Evolutionary conservation across 2,329 filamentous ascomycete genomes (phyloP), one percentile per base, ranked within the genome.

Genomic region (Apiospora arundinis): DNA sequence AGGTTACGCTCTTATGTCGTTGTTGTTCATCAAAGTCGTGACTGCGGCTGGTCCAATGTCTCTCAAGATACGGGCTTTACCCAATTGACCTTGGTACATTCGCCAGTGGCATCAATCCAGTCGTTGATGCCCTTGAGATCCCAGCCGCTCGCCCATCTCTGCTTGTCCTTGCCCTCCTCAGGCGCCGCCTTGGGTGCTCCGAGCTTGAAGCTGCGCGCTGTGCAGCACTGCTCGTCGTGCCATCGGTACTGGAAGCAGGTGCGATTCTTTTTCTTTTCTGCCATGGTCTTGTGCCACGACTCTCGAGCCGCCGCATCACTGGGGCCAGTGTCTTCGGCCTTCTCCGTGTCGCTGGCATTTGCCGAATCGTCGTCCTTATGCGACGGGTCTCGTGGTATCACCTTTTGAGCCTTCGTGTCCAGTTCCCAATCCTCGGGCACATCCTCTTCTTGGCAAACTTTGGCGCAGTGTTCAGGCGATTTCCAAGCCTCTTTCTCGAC

Each of bases 161-260:
- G 77, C 56, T 79, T 79, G 9, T 76, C 46, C 11, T 77, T 77
- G 28, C 78, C 77, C 45, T 78, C 74, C n/a, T 77, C 76, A 12
- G 73, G 75, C 42, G 76, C 74, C n/a, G 74, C 44, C 73, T 78
- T 80, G 12, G 84, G 84, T 46, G 79, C 77, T 40, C 85, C 85
- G 5, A 85, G 77, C 75, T 83, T 84, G 76, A 86, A 85, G 74
- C 81, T 84, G 71, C 76, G 80, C 69, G 81, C 74, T 1, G 82
- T 83, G 74, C 84, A 85, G 77, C 85, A 86, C 9, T 81, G 78
- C 46, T 83, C 83, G 16, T 83, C 78, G 72, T 84, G 80, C 77
- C 82, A 86, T 8, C 82, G 80, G 80, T 85, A 86, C 74, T 86
- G 84, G 78, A 86, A 86, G 74, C 85, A 86, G 2, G 74, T 74